Conservation (phyloP, 192 early-diverging fungal species). For the Backusella circina region DNA sequence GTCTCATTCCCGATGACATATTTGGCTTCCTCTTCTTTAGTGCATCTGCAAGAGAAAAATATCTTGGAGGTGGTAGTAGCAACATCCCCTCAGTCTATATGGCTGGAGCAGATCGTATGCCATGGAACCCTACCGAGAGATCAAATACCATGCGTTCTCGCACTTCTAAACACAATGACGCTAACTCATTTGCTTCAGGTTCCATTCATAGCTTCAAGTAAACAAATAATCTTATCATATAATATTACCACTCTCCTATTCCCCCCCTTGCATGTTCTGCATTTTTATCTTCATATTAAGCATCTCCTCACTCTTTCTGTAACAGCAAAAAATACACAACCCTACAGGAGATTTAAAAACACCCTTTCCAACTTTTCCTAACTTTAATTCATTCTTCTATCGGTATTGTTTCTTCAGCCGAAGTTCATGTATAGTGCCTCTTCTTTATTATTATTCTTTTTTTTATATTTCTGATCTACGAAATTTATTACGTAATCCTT, state of each 20-base stretch:
- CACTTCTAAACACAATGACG: conserved; percentile 3
- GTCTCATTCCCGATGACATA: conserved; percentile 74
- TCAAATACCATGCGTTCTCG: conserved; percentile 4
- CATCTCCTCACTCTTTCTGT: not conserved
- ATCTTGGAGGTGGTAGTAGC: conserved; percentile 14
- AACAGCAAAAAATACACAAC: not conserved
- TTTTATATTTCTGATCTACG: not conserved
- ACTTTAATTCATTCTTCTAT: conserved; percentile 1
- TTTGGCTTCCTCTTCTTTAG: conserved; percentile 38
- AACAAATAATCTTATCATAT: not conserved
- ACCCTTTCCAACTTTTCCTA: not conserved
- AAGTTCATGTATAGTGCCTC: conserved; percentile 14
- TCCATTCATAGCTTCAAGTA: not conserved
- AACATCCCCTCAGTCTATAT: conserved; percentile 24
- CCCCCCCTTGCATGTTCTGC: conserved; percentile 3
- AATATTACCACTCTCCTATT: not conserved
- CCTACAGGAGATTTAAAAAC: not conserved
- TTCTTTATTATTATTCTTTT: not conserved
- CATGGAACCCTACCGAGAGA: conserved; percentile 34
- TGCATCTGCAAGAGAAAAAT: conserved; percentile 15
- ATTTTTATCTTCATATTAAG: conserved; percentile 3
- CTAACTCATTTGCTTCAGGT: not conserved
- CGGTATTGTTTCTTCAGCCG: conserved; percentile 10
- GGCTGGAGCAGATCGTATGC: conserved; percentile 34
- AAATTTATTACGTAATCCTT: not conserved